phyloP scores from a whole-genome alignment of 2,329 filamentous ascomycete species.

The Ceratocystis huliohia region DNA sequence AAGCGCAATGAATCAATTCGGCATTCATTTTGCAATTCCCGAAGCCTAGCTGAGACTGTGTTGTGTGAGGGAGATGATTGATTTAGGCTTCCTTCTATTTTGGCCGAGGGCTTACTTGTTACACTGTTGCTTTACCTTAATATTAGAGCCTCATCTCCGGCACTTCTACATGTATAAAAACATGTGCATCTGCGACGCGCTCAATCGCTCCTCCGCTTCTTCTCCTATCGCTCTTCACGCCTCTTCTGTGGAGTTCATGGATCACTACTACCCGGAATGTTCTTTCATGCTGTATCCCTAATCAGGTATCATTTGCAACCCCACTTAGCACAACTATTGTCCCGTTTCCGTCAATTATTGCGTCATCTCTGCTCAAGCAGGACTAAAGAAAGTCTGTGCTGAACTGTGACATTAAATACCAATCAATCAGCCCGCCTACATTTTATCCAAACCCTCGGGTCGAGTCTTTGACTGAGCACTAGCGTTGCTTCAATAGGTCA shows the following conservation, averaged over 20 bases:
- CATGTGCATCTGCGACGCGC: background rate
- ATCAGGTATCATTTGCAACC: background rate
- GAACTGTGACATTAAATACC: background rate
- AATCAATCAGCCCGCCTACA: background rate
- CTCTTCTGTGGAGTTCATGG: background rate
- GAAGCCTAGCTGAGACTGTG: background rate
- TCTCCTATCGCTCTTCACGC: background rate
- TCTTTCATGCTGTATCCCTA: background rate
- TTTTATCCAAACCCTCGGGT: background rate
- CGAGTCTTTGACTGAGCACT: background rate
- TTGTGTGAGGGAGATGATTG: background rate
- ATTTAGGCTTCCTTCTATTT: background rate
- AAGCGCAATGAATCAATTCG: background rate
- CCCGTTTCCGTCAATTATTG: background rate
- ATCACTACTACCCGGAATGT: background rate
- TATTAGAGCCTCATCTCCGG: background rate
- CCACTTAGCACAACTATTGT: background rate
- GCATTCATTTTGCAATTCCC: background rate
- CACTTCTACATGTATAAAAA: background rate
- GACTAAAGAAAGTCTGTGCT: background rate
- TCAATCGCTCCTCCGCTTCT: background rate
- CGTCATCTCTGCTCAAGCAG: background rate
- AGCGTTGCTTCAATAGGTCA: background rate
- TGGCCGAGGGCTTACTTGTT: background rate
- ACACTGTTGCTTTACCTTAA: background rate